phyloP scores from a whole-genome alignment of 139 green algal species.

The Chlorella sorokiniana region DNA sequence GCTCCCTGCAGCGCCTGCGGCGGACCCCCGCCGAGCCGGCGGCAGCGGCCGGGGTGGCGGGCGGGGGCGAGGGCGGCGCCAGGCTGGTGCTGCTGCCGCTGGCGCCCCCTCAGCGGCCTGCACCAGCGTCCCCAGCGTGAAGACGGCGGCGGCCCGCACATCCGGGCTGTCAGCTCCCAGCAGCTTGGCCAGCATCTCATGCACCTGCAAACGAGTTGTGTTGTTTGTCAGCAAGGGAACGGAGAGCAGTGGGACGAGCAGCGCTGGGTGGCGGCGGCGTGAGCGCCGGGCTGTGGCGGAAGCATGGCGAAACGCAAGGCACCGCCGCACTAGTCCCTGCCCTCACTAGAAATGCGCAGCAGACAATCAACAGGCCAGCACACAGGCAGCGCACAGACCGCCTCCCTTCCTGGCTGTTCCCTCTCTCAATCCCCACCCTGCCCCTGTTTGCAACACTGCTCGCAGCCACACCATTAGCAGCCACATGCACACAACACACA shows the following conservation, averaged over 20 bases:
- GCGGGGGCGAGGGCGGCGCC: background rate
- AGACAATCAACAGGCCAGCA: too few species aligned
- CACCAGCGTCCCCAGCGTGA: constrained; percentile 82
- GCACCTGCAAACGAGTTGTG: constrained; percentile 27
- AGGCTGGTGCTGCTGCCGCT: background rate
- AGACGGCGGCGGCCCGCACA: constrained; percentile 87
- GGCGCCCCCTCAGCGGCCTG: constrained; percentile 27
- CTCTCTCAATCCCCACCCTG: too few species aligned
- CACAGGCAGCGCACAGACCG: too few species aligned
- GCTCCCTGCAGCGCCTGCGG: background rate
- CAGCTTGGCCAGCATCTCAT: constrained; percentile 62
- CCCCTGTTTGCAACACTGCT: too few species aligned
- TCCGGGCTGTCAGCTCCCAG: constrained; percentile 63
- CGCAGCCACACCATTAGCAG: background rate
- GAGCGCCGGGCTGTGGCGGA: too few species aligned
- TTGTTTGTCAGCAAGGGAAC: background rate
- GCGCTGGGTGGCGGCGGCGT: background rate
- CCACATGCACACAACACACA: constrained; percentile 9
- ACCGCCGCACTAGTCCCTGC: too few species aligned
- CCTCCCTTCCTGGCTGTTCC: too few species aligned
- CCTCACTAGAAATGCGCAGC: too few species aligned
- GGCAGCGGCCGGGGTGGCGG: background rate
- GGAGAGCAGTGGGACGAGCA: background rate
- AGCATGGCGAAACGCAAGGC: too few species aligned
- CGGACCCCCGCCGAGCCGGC: background rate